Percentiles rank a stretch among this genome's conserved stretches.
Evolutionary conservation across 306 rosid genomes (phyloP).

Genomic region (Trifolium pratense): DNA sequence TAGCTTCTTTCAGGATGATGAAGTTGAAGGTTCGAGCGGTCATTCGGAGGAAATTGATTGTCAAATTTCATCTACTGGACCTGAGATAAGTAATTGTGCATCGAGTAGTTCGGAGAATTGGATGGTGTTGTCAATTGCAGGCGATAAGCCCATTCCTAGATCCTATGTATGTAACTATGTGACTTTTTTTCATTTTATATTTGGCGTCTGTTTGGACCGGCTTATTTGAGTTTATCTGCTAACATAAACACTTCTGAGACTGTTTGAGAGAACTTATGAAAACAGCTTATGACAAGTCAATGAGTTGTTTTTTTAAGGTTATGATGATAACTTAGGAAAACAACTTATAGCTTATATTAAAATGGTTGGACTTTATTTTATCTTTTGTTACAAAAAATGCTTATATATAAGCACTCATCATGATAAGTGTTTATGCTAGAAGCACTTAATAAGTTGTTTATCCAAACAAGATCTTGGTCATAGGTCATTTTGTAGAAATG

Average conservation of each 20-base stretch:
- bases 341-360: background rate
- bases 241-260: background rate
- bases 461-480: background rate
- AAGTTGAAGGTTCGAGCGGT: constrained; percentile 50
- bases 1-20: constrained; percentile 58
- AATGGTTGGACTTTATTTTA: background rate
- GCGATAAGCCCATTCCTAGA: constrained; percentile 55
- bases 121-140: constrained; percentile 65
- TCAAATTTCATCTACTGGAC: constrained; percentile 55
- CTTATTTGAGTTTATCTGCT: background rate
- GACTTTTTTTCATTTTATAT: background rate
- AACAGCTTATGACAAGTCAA: background rate
- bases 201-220: too few relatives aligned
- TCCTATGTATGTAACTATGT: constrained; percentile 46
- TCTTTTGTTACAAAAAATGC: background rate
- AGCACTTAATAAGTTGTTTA: background rate
- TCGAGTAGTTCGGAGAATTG: constrained; percentile 75
- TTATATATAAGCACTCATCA: background rate
- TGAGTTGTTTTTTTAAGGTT: background rate
- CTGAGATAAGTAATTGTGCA: constrained; percentile 63
- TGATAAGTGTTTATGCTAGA: background rate
- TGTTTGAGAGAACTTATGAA: background rate
- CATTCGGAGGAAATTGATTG: constrained; percentile 64
- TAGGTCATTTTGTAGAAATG: constrained; percentile 1
- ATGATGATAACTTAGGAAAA: background rate